These are phyloP conservation scores for Leptographium lundbergii DNA, from an alignment of 2,329 filamentous ascomycete genomes.

Conservation along the genomic window DNA sequence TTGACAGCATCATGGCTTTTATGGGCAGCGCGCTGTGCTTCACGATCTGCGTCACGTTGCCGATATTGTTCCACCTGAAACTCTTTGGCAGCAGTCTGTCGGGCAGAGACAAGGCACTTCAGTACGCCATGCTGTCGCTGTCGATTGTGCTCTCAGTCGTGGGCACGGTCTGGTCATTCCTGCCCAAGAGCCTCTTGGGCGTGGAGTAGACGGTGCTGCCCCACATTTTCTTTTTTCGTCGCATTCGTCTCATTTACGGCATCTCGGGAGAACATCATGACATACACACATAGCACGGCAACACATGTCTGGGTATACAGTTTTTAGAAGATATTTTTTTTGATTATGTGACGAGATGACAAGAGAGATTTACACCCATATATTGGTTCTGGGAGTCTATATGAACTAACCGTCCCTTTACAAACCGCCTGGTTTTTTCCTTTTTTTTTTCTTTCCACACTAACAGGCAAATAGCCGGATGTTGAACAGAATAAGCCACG, in stretches of 20 bases:
- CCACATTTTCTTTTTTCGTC: not conserved
- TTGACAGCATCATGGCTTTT: constrained; percentile 84
- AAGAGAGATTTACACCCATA: not conserved
- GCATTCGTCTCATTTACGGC: no score
- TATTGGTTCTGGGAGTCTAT: not conserved
- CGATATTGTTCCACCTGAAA: constrained; percentile 79
- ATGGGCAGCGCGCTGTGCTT: constrained; percentile 87
- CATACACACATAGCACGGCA: not conserved
- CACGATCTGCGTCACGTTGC: constrained; percentile 78
- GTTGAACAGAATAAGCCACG: not conserved
- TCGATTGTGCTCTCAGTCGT: constrained; percentile 59
- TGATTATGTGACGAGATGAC: not conserved
- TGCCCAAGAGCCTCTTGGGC: constrained; percentile 65
- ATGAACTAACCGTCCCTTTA: not conserved
- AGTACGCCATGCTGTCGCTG: constrained; percentile 56
- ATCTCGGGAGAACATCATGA: not conserved
- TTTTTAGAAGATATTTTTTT: not conserved
- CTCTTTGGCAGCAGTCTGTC: constrained; percentile 67
- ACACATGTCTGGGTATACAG: not conserved
- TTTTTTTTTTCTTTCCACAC: not conserved
- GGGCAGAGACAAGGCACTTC: constrained; percentile 47
- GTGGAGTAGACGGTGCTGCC: constrained; percentile 22
- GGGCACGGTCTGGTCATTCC: constrained; percentile 77
- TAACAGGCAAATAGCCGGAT: not conserved
- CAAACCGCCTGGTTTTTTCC: not conserved